phyloP scores from a whole-genome alignment of 257 asterid species.

The Galeopsis tetrahit region DNA sequence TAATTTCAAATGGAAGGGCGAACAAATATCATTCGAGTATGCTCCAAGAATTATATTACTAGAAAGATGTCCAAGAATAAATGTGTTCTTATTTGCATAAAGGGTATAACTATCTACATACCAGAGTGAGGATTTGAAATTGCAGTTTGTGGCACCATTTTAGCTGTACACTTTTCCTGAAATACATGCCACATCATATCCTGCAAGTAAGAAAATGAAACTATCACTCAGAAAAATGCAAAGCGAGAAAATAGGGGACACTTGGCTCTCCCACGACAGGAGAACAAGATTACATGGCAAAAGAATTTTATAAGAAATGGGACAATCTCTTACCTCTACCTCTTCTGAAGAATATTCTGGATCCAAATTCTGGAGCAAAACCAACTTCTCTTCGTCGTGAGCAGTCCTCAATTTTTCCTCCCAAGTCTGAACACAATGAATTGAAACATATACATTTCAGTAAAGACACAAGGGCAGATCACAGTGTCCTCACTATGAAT shows the following conservation, averaged over 20 bases:
- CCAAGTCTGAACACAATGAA: constrained; percentile 60
- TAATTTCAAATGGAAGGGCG: constrained; percentile 24
- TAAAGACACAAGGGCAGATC: constrained; percentile 18
- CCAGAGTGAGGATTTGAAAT: constrained; percentile 69
- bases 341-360: constrained; percentile 81
- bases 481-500: constrained; percentile 7
- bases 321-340: constrained; percentile 64
- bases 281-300: constrained; percentile 7
- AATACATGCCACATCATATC: constrained; percentile 79
- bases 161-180: constrained; percentile 59
- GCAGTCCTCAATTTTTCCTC: constrained; percentile 61
- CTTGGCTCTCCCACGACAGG: neutral
- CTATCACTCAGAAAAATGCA: constrained; percentile 8
- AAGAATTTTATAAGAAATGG: constrained; percentile 12
- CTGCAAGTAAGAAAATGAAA: constrained; percentile 45
- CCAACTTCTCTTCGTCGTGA: constrained; percentile 59
- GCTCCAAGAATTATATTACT: constrained; percentile 16
- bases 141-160: constrained; percentile 63
- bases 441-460: neutral
- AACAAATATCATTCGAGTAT: constrained; percentile 15
- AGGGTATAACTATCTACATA: constrained; percentile 36
- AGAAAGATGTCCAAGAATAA: constrained; percentile 1
- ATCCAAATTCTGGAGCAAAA: constrained; percentile 73
- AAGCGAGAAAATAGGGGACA: constrained; percentile 1
- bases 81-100: constrained; percentile 10